These are phyloP conservation scores for Ettlia oleoabundans DNA, from an alignment of 139 green algal species.

Conservation along the genomic window DNA sequence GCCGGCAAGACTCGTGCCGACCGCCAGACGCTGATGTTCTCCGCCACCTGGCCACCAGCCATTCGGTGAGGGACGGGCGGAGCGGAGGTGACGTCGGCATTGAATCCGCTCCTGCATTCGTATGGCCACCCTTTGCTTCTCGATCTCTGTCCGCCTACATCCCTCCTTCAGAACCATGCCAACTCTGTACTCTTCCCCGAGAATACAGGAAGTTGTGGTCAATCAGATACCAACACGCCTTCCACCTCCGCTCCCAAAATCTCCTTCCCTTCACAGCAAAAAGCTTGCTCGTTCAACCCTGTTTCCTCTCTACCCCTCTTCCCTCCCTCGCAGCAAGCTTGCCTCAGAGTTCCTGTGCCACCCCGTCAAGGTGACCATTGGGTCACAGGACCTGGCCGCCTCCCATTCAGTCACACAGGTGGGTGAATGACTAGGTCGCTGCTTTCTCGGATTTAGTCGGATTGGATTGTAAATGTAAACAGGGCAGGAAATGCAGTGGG, in stretches of 20 bases:
- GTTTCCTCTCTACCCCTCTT: background rate
- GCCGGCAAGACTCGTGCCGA: conserved; percentile 69
- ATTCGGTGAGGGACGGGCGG: conserved; percentile 61
- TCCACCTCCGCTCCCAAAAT: background rate
- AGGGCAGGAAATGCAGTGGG: no score
- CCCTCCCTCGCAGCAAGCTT: conserved; percentile 61
- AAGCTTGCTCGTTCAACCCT: background rate
- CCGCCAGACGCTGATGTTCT: conserved; percentile 97
- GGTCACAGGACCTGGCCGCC: conserved; percentile 86
- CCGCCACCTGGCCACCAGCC: conserved; percentile 89
- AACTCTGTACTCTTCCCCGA: no score
- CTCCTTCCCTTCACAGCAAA: background rate
- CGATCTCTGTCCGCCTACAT: no score
- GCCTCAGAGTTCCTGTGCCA: conserved; percentile 84
- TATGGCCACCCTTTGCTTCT: no score
- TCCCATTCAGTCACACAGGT: conserved; percentile 86
- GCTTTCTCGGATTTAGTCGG: no score
- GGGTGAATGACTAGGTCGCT: background rate
- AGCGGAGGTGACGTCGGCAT: background rate
- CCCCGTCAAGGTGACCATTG: conserved; percentile 80
- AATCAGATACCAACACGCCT: no score
- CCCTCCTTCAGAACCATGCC: no score
- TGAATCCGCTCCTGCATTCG: no score
- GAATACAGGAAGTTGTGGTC: no score
- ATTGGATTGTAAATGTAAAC: no score